These are phyloP conservation scores for Pholiota conissans DNA, from an alignment of 768 basidiomycete genomes.

Conservation along the genomic window DNA sequence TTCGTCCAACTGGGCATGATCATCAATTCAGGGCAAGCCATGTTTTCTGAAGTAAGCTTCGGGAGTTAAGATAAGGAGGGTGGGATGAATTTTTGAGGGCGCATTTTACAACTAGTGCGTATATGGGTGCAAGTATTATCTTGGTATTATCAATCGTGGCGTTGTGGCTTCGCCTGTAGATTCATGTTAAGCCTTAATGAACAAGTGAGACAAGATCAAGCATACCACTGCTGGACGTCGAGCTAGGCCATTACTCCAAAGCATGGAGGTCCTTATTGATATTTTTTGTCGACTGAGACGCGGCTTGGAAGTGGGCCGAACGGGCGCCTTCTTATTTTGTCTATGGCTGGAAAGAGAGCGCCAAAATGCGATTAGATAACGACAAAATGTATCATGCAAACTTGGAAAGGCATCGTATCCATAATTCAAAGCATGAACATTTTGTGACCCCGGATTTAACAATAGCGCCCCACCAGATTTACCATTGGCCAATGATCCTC, in stretches of 20 bases:
- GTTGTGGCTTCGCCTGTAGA: too few relatives aligned
- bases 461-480: not conserved
- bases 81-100: not conserved
- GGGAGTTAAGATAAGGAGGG: not conserved
- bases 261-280: too few relatives aligned
- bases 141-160: too few relatives aligned
- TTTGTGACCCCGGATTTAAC: not conserved
- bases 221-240: too few relatives aligned
- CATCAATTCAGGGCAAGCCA: not conserved
- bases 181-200: too few relatives aligned
- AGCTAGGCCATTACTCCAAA: too few relatives aligned
- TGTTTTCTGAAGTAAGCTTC: too few relatives aligned
- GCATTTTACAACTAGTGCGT: not conserved
- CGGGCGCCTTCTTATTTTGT: not conserved
- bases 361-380: not conserved
- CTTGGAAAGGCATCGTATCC: not conserved
- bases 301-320: not conserved
- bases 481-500: constrained; percentile 11
- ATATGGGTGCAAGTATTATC: too few relatives aligned
- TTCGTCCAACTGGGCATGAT: not conserved
- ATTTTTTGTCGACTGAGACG: not conserved
- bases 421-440: not conserved
- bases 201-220: too few relatives aligned
- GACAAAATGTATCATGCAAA: not conserved
- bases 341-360: not conserved